Evolutionary conservation across 202 grass and related monocot species (phyloP).

Genomic region (Dendrocalamus latiflorus): DNA sequence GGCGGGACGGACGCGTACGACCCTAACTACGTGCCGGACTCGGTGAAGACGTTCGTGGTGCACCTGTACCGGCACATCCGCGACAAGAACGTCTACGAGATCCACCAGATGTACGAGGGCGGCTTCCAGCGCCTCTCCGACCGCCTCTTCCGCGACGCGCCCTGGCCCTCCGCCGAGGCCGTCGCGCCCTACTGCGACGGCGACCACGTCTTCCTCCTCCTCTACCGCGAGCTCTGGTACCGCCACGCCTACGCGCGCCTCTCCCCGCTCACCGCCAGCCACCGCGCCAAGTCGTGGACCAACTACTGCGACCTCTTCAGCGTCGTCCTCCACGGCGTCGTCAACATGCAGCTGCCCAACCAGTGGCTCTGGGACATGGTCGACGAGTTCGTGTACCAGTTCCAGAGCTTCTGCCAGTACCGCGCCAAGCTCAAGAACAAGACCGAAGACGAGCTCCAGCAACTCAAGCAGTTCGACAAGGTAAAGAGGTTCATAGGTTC

Average conservation of each 20-base stretch:
- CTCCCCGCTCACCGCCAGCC: slow-evolving; percentile 50
- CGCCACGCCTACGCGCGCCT: slow-evolving; percentile 88
- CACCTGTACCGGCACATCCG: slow-evolving; percentile 99
- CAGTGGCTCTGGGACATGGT: slow-evolving; percentile 99
- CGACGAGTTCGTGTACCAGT: slow-evolving; percentile 98
- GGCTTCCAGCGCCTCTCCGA: slow-evolving; percentile 92
- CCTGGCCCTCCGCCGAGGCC: slow-evolving; percentile 80
- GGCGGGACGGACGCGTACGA: slow-evolving; percentile 48
- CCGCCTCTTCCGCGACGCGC: slow-evolving; percentile 85
- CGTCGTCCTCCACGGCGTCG: slow-evolving; percentile 87
- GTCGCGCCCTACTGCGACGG: slow-evolving; percentile 81
- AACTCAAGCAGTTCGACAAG: slow-evolving; percentile 81
- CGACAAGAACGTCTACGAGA: slow-evolving; percentile 99
- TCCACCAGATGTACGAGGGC: slow-evolving; percentile 99
- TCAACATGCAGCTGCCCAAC: slow-evolving; percentile 99
- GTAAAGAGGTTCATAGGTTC: background rate
- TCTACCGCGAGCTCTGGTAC: slow-evolving; percentile 98
- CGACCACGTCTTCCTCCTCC: slow-evolving; percentile 94
- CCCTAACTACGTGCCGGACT: slow-evolving; percentile 87
- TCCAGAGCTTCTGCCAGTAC: slow-evolving; percentile 97
- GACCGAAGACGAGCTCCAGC: slow-evolving; percentile 74
- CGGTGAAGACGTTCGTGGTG: slow-evolving; percentile 92
- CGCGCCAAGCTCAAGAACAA: slow-evolving; percentile 90
- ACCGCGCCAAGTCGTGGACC: slow-evolving; percentile 86
- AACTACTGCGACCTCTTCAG: slow-evolving; percentile 96